A percentile compares a stretch with the other conserved stretches of the same genome.
Conservation (phyloP, 108 stramenopile species). For the Pelagomonas calceolata region DNA sequence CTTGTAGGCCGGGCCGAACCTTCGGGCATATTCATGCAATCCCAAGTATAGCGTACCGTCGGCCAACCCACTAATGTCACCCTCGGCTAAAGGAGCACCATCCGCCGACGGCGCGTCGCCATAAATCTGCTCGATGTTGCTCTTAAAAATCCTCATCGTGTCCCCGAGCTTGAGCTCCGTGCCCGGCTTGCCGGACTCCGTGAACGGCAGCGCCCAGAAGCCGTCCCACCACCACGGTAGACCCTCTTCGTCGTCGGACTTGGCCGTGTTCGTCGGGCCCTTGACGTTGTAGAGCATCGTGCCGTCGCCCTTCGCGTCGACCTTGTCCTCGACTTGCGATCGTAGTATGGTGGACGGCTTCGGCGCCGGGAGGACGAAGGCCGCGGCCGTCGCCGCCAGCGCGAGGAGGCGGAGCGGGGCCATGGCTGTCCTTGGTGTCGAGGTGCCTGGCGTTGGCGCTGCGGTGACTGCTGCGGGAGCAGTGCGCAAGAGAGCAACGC, state of each 20-base stretch:
- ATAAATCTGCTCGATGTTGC: constrained; percentile 89
- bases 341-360: too few species aligned
- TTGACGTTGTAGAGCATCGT: background rate
- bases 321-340: background rate
- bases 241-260: constrained; percentile 4
- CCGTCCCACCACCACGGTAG: constrained; percentile 79
- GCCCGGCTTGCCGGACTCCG: constrained; percentile 50
- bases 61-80: constrained; percentile 71
- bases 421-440: too few species aligned
- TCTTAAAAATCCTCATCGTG: constrained; percentile 60
- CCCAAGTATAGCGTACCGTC: constrained; percentile 89
- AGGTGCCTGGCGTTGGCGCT: too few species aligned
- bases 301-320: background rate
- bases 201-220: constrained; percentile 62
- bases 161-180: constrained; percentile 63
- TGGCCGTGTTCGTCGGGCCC: background rate
- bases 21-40: constrained; percentile 59
- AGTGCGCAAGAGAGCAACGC: too few species aligned
- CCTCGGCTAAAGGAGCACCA: constrained; percentile 78
- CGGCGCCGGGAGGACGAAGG: too few species aligned
- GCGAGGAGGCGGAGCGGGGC: too few species aligned
- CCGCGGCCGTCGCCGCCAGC: too few species aligned
- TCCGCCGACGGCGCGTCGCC: constrained; percentile 79
- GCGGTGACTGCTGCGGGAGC: too few species aligned
- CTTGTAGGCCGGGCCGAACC: constrained; percentile 81